phyloP scores from a whole-genome alignment of 2,329 filamentous ascomycete genomes.

The Apiospora hydei region DNA sequence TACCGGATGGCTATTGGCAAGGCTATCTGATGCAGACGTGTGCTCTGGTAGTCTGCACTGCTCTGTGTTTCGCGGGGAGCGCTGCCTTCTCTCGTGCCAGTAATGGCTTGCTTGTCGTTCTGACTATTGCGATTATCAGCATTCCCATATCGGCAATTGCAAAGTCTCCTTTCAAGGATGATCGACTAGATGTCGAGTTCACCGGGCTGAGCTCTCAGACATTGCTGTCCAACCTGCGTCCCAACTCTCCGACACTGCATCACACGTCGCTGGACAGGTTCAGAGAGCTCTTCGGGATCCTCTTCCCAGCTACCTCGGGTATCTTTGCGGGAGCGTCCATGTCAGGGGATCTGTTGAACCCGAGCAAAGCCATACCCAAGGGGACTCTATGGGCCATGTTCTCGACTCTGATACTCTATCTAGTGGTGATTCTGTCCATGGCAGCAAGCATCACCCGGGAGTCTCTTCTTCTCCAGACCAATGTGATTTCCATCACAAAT shows the following conservation, averaged over 20 bases:
- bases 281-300: conserved; percentile 83
- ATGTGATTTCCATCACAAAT: conserved; percentile 83
- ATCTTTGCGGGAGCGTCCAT: conserved; percentile 82
- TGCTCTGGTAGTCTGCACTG: conserved; percentile 74
- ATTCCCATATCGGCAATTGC: conserved; percentile 82
- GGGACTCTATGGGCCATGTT: conserved; percentile 82
- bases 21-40: conserved; percentile 78
- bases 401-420: conserved; percentile 78
- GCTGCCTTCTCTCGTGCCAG: conserved; percentile 82
- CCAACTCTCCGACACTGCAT: conserved; percentile 69
- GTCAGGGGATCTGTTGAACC: conserved; percentile 85
- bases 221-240: conserved; percentile 76
- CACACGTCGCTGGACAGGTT: conserved; percentile 73
- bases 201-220: conserved; percentile 79
- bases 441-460: conserved; percentile 76
- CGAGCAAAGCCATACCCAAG: conserved; percentile 83
- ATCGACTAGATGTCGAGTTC: conserved; percentile 71
- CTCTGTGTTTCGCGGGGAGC: conserved; percentile 80
- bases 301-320: conserved; percentile 73
- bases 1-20: conserved; percentile 78
- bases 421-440: conserved; percentile 79
- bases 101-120: conserved; percentile 74
- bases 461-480: conserved; percentile 77
- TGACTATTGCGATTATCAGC: conserved; percentile 78
- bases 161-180: conserved; percentile 70